Percentiles rank a stretch among this genome's conserved stretches.
Evolutionary conservation across 2,329 filamentous ascomycete genomes (phyloP).

Genomic region (Colletotrichum destructivum): DNA sequence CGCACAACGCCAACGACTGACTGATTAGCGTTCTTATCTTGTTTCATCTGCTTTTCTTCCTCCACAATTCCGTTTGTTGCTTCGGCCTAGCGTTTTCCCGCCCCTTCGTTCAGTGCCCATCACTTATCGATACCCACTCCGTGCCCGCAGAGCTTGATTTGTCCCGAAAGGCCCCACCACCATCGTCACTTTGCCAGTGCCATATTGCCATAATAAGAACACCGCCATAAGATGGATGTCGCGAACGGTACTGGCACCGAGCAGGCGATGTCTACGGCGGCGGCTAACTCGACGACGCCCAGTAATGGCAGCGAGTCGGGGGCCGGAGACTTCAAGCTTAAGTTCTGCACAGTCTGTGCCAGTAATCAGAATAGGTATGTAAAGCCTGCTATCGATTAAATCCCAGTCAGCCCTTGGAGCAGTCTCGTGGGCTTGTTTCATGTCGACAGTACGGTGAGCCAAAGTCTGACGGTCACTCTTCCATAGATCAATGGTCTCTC

Average conservation of each 20-base stretch:
- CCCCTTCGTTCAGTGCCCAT: background rate
- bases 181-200: constrained; percentile 5
- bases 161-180: constrained; percentile 25
- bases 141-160: constrained; percentile 10
- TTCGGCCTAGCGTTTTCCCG: constrained; percentile 4
- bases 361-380: constrained; percentile 95
- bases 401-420: background rate
- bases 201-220: background rate
- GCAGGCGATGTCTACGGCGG: constrained; percentile 45
- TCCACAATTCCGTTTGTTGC: constrained; percentile 8
- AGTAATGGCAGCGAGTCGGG: constrained; percentile 62
- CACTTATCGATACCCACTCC: constrained; percentile 8
- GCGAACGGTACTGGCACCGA: constrained; percentile 55
- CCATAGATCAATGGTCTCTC: constrained; percentile 95
- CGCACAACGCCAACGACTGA: constrained; percentile 20
- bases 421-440: background rate
- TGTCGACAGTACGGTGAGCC: background rate
- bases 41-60: background rate
- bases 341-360: constrained; percentile 98
- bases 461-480: background rate
- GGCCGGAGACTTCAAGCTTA: constrained; percentile 84
- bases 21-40: background rate
- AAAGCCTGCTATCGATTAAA: background rate
- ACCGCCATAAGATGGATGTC: constrained; percentile 55
- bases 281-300: constrained; percentile 48